Evolutionary conservation across 2,329 filamentous ascomycete species (phyloP), one percentile per base, ranked within the genome.

Genomic region (Botrytis byssoidea): DNA sequence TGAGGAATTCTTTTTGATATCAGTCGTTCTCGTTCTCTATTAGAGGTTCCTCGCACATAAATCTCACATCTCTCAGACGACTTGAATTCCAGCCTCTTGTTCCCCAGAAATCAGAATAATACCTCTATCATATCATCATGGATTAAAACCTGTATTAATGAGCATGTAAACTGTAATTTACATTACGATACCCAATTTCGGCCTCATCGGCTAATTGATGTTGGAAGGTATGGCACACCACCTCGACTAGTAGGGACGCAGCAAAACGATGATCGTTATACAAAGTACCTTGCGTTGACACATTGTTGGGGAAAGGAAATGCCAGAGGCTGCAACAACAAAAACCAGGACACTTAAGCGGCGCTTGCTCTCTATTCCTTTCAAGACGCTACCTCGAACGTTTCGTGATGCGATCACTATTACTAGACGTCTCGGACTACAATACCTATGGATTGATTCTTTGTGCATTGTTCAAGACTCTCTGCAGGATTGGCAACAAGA

Each of bases 401-500:
- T 73, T 44, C 64, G 57, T 10, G 71, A 73, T 70, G 65, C 71
- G n/a, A 37, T 73, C 44, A 73, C 25, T 10, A 57, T 73, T 22
- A 73, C 65, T 7, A 73, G 71, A 61, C 29, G 65, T 14, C 65
- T 73, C 51, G 55, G 65, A 44, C 35, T 73, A 46, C 65, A 61
- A 20, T 63, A 59, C 40, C 32, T 73, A 44, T 73, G 71, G 71
- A 70, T 73, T 42, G 64, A 73, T 55, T 73, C 71, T 18, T 29
- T 73, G 9, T 73, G 71, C 14, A 73, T 73, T 25, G 40, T 73
- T 42, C 64, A 73, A 69, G 55, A 73, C 64, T 63, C 73, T 51
- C 22, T 29, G 18, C 70, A 74, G 55, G 77, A 78, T 60, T 77
- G 77, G 77, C 59, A 74, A 37, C 63, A 57, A 48, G 74, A 78